Percentiles rank a stretch among this genome's conserved stretches.
phyloP scores from a whole-genome alignment of 805 yeast genomes.

The Metschnikowia proteae region DNA sequence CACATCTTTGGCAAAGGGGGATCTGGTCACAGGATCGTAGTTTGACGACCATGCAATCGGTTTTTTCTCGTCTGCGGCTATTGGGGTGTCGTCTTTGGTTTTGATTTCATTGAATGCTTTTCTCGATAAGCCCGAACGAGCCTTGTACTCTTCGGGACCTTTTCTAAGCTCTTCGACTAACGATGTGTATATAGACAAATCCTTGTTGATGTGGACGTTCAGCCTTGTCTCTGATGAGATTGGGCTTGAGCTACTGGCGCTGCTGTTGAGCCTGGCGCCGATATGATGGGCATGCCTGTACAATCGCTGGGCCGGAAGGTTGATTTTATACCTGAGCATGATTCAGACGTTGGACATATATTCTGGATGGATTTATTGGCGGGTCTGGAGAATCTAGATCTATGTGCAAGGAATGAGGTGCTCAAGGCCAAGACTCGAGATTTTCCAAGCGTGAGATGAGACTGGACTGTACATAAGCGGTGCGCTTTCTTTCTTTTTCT shows the following conservation, averaged over 20 bases:
- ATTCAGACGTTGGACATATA: neutral
- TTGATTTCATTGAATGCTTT: constrained; percentile 18
- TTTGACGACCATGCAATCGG: constrained; percentile 37
- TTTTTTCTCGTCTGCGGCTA: constrained; percentile 13
- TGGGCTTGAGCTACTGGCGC: neutral
- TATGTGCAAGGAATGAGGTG: neutral
- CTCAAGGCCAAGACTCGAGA: neutral
- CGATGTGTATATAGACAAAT: constrained; percentile 12
- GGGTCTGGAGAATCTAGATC: no score
- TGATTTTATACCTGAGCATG: neutral
- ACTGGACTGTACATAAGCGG: neutral
- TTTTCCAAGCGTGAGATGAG: constrained; percentile 7
- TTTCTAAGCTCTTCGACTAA: constrained; percentile 17
- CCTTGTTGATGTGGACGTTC: constrained; percentile 4
- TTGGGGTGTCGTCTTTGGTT: neutral
- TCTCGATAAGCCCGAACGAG: constrained; percentile 4
- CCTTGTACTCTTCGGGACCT: constrained; percentile 3
- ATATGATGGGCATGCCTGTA: neutral
- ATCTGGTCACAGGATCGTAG: constrained; percentile 39
- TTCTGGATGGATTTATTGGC: neutral
- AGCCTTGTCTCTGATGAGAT: neutral
- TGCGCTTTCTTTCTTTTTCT: neutral
- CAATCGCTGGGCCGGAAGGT: neutral
- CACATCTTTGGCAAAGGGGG: constrained; percentile 52
- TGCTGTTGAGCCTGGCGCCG: neutral